Base-by-base conservation (phyloP, 2,329 filamentous ascomycete species). In the Knufia fluminis region DNA sequence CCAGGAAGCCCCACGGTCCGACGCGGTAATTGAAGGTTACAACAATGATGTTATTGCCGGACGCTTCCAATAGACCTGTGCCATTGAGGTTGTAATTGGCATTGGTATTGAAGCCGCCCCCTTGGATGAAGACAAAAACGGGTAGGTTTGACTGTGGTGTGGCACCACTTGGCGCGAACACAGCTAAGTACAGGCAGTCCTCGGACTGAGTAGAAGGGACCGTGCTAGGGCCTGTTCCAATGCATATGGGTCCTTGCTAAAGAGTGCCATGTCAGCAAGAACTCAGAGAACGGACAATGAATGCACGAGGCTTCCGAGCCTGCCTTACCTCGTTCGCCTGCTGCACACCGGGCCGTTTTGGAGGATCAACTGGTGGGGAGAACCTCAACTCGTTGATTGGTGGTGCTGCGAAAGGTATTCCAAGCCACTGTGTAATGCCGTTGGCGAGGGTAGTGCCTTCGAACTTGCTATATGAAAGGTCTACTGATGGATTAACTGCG, bases 21-120 rank as follows among this genome's bases (percentile, higher is more conserved):
- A 90, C 83, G 3, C 86, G 80, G 61, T 90, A 89, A 65, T 88
- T 89, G 66, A 86, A 76, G 8, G 74, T 82, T 1, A 90, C 82
- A 0, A 87, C 78, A 0, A 90, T 67, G 22, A 88, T 81, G 41
- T 77, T 71, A 50, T 76, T 67, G 32, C 73, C 70, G 16, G 77
- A 76, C 0, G 79, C 81, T 24, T 71, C 62, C 23, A 82, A 71
- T n/a, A 89, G 64, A 0, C 75, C 78, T 1, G 72, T 74, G 0
- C 77, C 82, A 55, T 86, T 77, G 56, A 77, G 72, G 52, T 82
- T 76, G 1, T 74, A 60, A 50, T 77, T 78, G 51, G 80, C 77
- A 52, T 82, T 74, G 1, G 69, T 59, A 49, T 77, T 78, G 62
- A 82, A 82, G 0, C 80, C 80, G 2, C 80, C 80, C 3, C 80